Conservation (phyloP, 2,329 filamentous ascomycete genomes). For the Xylaria sp. region DNA sequence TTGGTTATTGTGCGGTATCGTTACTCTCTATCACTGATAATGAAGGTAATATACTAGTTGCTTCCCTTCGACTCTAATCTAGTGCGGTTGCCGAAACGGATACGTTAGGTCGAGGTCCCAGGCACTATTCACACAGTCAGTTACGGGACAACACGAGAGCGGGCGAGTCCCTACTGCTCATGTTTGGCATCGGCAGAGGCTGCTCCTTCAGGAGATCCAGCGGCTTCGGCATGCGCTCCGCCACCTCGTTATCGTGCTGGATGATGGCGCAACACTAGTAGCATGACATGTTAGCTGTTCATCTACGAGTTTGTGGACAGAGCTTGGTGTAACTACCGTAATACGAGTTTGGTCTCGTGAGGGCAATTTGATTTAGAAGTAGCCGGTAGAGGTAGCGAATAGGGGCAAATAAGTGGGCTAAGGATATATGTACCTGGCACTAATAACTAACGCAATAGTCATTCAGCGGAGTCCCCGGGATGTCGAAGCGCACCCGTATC, state of each 20-base stretch:
- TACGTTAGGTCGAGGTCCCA: not conserved
- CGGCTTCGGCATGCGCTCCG: slow-evolving; percentile 43
- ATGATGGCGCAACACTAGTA: slow-evolving; percentile 62
- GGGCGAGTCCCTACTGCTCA: slow-evolving; percentile 19
- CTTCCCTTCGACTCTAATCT: no score
- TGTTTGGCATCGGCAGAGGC: slow-evolving; percentile 21
- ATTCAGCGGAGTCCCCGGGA: slow-evolving; percentile 58
- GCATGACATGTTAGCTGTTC: not conserved
- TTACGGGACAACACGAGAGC: not conserved
- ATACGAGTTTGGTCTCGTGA: not conserved
- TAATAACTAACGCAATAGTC: slow-evolving; percentile 66
- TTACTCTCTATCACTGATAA: not conserved
- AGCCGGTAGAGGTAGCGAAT: not conserved
- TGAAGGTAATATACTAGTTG: not conserved
- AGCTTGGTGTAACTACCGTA: no score
- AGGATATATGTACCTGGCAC: slow-evolving; percentile 51
- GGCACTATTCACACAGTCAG: slow-evolving; percentile 23
- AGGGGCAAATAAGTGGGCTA: not conserved
- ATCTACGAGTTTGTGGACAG: not conserved
- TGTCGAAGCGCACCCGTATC: slow-evolving; percentile 63
- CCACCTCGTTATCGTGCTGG: slow-evolving; percentile 67
- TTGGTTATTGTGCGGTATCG: not conserved
- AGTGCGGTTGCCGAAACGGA: not conserved
- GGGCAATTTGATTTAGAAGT: not conserved
- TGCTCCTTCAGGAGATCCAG: slow-evolving; percentile 32